Conservation (phyloP, 441 rosid species). For the Aquilaria agallochum region DNA sequence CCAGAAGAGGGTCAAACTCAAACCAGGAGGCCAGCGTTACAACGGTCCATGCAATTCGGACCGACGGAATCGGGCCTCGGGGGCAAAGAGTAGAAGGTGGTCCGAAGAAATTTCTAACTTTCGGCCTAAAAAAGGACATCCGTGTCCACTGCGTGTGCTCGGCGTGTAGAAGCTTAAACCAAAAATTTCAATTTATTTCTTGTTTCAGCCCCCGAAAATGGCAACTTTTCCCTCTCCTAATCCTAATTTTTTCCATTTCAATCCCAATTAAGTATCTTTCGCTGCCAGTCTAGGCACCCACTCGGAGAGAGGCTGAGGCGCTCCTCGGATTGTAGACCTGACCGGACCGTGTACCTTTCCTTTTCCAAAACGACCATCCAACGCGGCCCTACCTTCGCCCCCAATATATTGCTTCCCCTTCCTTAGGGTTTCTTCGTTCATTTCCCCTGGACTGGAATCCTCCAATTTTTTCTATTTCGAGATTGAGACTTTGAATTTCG, state of each 20-base stretch:
- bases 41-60: neutral
- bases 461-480: neutral
- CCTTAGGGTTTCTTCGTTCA: conserved; percentile 30
- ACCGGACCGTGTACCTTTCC: neutral
- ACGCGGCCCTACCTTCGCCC: conserved; percentile 43
- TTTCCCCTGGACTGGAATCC: neutral
- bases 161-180: neutral
- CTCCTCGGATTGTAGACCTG: neutral
- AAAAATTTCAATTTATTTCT: neutral
- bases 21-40: no score
- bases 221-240: neutral
- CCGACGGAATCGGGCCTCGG: neutral
- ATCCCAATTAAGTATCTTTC: conserved; percentile 13
- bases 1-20: no score
- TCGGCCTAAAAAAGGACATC: neutral
- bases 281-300: neutral
- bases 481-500: neutral
- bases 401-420: conserved; percentile 21
- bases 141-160: conserved; percentile 36
- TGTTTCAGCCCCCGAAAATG: neutral
- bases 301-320: conserved; percentile 1
- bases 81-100: no score
- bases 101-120: neutral
- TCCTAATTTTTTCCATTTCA: neutral
- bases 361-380: conserved; percentile 21